Conservation (phyloP, 257 asterid species). For the Ajuga chamaepitys region DNA sequence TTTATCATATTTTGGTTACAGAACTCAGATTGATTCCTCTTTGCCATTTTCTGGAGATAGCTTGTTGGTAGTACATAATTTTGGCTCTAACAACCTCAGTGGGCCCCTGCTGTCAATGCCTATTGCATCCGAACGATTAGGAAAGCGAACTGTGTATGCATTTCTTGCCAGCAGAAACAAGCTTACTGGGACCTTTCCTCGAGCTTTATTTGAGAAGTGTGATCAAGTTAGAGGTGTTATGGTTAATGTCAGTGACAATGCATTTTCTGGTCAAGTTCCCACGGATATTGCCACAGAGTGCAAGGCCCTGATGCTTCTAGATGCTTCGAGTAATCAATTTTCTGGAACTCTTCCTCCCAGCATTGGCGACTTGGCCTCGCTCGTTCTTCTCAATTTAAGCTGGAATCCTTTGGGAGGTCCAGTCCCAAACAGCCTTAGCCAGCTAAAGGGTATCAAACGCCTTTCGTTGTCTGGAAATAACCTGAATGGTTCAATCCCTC, state of each 20-base stretch:
- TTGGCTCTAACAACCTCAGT: constrained; percentile 54
- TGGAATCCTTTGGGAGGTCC: constrained; percentile 58
- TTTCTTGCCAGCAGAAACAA: constrained; percentile 68
- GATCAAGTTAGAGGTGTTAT: constrained; percentile 44
- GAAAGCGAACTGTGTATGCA: constrained; percentile 51
- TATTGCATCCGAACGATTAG: constrained; percentile 46
- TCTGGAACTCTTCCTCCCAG: constrained; percentile 52
- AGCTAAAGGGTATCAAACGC: constrained; percentile 40
- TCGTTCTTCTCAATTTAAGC: constrained; percentile 55
- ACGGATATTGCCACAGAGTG: constrained; percentile 39
- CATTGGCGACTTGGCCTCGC: constrained; percentile 51
- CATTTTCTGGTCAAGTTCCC: constrained; percentile 54
- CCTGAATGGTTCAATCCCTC: constrained; percentile 66
- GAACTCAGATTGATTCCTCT: constrained; percentile 34
- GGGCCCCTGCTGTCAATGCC: constrained; percentile 52
- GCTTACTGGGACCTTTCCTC: constrained; percentile 61
- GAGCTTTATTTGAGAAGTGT: constrained; percentile 53
- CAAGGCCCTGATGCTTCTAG: constrained; percentile 46
- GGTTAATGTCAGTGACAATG: constrained; percentile 49
- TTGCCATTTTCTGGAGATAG: constrained; percentile 29
- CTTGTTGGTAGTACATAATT: constrained; percentile 51
- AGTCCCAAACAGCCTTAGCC: constrained; percentile 59
- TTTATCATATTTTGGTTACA: constrained; percentile 38
- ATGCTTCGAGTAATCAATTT: constrained; percentile 62
- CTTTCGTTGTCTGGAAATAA: constrained; percentile 75